Percentiles rank a stretch among this genome's conserved stretches.
Evolutionary conservation across 306 rosid species (phyloP).

Genomic region (Begonia fuchsioides): DNA sequence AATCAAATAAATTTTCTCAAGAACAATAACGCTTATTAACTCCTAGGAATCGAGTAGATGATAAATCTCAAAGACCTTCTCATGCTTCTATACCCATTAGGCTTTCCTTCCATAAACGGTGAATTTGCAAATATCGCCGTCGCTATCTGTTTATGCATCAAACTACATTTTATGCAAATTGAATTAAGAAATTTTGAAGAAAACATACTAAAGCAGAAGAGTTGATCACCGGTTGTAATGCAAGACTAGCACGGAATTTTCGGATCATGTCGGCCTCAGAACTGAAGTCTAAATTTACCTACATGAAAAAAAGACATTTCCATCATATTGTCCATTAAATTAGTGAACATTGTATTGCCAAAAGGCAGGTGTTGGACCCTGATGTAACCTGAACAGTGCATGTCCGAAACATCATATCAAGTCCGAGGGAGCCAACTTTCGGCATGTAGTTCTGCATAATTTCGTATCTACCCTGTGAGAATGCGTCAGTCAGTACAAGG

Average conservation of each 20-base stretch:
- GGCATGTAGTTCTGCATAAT: slow-evolving; percentile 96
- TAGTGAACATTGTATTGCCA: not conserved
- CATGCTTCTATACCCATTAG: slow-evolving; percentile 90
- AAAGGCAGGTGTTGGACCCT: not conserved
- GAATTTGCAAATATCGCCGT: slow-evolving; percentile 97
- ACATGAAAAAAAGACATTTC: slow-evolving; percentile 1
- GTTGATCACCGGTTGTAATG: slow-evolving; percentile 88
- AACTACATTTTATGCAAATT: no score
- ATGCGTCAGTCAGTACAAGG: slow-evolving; percentile 11
- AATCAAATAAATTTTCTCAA: slow-evolving; percentile 7
- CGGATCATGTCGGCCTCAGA: slow-evolving; percentile 93
- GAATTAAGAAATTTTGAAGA: not conserved
- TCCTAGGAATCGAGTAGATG: slow-evolving; percentile 9
- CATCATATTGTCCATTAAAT: slow-evolving; percentile 2
- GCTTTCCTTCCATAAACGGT: slow-evolving; percentile 90
- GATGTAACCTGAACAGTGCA: slow-evolving; percentile 89
- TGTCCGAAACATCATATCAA: slow-evolving; percentile 98
- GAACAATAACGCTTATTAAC: slow-evolving; percentile 6
- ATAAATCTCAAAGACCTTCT: slow-evolving; percentile 46
- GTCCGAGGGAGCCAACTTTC: slow-evolving; percentile 91
- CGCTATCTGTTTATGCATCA: slow-evolving; percentile 57
- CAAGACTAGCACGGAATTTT: slow-evolving; percentile 89
- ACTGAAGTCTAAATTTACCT: slow-evolving; percentile 94
- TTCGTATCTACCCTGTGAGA: slow-evolving; percentile 77
- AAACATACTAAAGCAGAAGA: slow-evolving; percentile 1